Percentiles rank a stretch among this genome's conserved stretches.
These are phyloP conservation scores for Clitoria ternatea DNA, from an alignment of 306 rosid genomes.

Conservation along the genomic window DNA sequence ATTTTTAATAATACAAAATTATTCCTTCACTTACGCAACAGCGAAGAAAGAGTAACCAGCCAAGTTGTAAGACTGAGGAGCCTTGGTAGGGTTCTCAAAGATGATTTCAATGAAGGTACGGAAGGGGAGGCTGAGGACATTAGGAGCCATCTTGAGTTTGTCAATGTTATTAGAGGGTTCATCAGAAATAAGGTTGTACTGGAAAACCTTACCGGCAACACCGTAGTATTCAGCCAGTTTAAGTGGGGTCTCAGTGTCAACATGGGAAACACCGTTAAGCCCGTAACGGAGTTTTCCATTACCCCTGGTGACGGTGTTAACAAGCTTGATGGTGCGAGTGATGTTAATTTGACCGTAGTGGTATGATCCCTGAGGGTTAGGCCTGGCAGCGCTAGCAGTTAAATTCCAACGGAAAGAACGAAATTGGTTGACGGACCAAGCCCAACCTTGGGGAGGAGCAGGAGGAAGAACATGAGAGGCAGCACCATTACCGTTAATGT, in stretches of 20 bases:
- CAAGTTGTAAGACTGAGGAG: constrained; percentile 63
- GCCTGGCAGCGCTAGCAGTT: constrained; percentile 87
- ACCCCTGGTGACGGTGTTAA: constrained; percentile 31
- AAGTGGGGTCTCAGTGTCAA: constrained; percentile 53
- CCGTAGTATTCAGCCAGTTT: constrained; percentile 76
- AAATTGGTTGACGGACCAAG: constrained; percentile 85
- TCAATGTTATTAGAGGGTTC: not conserved
- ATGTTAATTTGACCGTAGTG: constrained; percentile 77
- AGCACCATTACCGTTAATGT: constrained; percentile 32
- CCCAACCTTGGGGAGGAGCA: constrained; percentile 75
- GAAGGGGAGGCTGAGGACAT: constrained; percentile 47
- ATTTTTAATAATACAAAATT: no score
- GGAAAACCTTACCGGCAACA: constrained; percentile 45
- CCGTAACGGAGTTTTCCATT: constrained; percentile 66
- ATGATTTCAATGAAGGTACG: constrained; percentile 64
- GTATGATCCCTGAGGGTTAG: constrained; percentile 91
- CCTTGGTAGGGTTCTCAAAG: constrained; percentile 73
- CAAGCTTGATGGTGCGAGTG: constrained; percentile 65
- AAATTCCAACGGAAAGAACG: constrained; percentile 89
- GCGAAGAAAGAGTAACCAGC: constrained; percentile 68
- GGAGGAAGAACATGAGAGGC: constrained; percentile 42
- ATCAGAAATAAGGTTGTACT: constrained; percentile 42
- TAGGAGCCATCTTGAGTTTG: constrained; percentile 24
- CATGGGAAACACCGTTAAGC: constrained; percentile 67
- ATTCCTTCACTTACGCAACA: constrained; percentile 42